These are phyloP conservation scores for Neospermospora avenae DNA, from an alignment of 2,329 filamentous ascomycete species.

Conservation along the genomic window DNA sequence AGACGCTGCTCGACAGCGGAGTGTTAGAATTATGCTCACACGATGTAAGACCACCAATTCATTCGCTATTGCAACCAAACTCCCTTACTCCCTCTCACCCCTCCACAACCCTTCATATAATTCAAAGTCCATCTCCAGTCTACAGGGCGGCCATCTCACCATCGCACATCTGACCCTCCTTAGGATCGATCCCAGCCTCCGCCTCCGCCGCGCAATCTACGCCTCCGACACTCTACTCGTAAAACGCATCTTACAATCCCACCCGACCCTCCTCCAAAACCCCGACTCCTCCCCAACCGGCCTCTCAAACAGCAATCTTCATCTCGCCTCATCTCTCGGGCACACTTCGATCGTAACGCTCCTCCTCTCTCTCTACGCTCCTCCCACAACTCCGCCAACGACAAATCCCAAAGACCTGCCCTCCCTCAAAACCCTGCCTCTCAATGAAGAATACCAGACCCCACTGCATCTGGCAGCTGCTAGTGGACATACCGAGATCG, in stretches of 20 bases:
- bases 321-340: slow-evolving; percentile 74
- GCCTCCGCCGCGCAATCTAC: slow-evolving; percentile 78
- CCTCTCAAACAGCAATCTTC: slow-evolving; percentile 79
- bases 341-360: slow-evolving; percentile 65
- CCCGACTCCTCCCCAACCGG: slow-evolving; percentile 63
- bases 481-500: slow-evolving; percentile 68
- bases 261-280: slow-evolving; percentile 71
- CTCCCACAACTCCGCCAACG: slow-evolving; percentile 2
- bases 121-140: background rate
- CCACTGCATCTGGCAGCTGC: slow-evolving; percentile 75
- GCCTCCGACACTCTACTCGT: slow-evolving; percentile 69
- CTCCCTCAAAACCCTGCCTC: slow-evolving; percentile 45
- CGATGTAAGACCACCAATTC: slow-evolving; percentile 12
- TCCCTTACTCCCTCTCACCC: background rate
- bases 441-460: slow-evolving; percentile 78
- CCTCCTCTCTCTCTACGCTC: slow-evolving; percentile 69
- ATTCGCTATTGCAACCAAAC: background rate
- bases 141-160: background rate
- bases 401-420: slow-evolving; percentile 5
- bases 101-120: background rate
- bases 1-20: background rate
- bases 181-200: slow-evolving; percentile 74
- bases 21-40: slow-evolving; percentile 11
- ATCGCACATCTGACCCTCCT: background rate
- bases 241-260: slow-evolving; percentile 69